phyloP scores from a whole-genome alignment of 129 eudicot genomes.

The Arctium lappa region DNA sequence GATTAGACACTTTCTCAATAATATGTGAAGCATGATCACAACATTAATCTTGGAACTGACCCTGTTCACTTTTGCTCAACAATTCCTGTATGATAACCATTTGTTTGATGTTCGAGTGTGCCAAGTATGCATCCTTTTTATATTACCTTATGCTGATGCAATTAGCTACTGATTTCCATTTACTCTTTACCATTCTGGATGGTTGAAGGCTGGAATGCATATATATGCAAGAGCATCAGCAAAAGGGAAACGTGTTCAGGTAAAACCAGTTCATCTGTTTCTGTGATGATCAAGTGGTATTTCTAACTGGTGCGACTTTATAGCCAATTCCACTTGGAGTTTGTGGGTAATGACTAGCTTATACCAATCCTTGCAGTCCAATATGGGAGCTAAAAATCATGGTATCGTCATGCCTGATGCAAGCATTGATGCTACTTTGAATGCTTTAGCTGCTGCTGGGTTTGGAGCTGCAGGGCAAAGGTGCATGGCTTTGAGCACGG shows the following conservation, averaged over 20 bases:
- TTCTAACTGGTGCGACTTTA: conserved; percentile 1
- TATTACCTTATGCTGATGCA: background rate
- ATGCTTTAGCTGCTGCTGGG: conserved; percentile 95
- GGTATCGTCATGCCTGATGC: conserved; percentile 97
- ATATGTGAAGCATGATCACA: background rate
- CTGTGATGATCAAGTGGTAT: background rate
- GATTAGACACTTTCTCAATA: background rate
- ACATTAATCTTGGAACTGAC: background rate
- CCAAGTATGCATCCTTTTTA: background rate
- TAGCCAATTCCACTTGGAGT: background rate
- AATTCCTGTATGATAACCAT: background rate
- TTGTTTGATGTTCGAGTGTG: background rate
- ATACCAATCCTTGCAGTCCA: conserved; percentile 50
- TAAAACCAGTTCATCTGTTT: conserved; percentile 12
- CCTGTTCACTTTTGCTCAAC: background rate
- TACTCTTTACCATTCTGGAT: conserved; percentile 1
- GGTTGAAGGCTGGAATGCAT: conserved; percentile 93
- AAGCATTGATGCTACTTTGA: conserved; percentile 68
- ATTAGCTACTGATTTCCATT: background rate
- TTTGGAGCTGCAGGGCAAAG: conserved; percentile 99
- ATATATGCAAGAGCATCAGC: conserved; percentile 91
- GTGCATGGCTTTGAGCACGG: conserved; percentile 99
- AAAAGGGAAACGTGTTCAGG: conserved; percentile 98
- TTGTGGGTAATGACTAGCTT: background rate
- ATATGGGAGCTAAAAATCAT: conserved; percentile 99